These are phyloP conservation scores for Cercospora beticola DNA, from an alignment of 2,329 filamentous ascomycete genomes.

Conservation along the genomic window DNA sequence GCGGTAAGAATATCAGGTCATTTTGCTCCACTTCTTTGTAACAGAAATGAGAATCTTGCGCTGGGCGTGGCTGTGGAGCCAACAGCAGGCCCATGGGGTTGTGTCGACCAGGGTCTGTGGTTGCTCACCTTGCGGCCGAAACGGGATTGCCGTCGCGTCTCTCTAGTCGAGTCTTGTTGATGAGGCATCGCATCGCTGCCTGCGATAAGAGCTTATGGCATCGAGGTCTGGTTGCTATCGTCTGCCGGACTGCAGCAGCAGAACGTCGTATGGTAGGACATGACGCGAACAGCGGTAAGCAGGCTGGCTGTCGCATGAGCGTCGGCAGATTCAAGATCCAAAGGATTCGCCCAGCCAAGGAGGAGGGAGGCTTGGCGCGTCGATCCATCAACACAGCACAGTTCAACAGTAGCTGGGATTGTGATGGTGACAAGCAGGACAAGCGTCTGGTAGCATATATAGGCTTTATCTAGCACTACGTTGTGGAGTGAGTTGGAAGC, in stretches of 20 bases:
- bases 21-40: background rate
- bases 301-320: background rate
- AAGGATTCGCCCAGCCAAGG: background rate
- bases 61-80: background rate
- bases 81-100: background rate
- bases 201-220: background rate
- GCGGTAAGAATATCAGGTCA: background rate
- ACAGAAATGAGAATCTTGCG: background rate
- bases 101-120: background rate
- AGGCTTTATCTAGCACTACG: background rate
- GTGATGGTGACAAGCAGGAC: background rate
- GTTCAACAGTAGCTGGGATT: background rate
- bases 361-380: background rate
- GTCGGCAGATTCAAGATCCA: background rate
- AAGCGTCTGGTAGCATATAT: background rate
- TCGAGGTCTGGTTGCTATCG: background rate
- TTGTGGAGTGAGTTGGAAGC: too few species aligned
- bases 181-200: constrained; percentile 19
- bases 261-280: background rate
- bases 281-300: background rate
- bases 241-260: background rate
- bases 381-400: background rate
- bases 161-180: constrained; percentile 9
- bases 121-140: constrained; percentile 20
- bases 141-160: constrained; percentile 12